Conservation (phyloP, 306 rosid genomes). For the Pyrus betulifolia region DNA sequence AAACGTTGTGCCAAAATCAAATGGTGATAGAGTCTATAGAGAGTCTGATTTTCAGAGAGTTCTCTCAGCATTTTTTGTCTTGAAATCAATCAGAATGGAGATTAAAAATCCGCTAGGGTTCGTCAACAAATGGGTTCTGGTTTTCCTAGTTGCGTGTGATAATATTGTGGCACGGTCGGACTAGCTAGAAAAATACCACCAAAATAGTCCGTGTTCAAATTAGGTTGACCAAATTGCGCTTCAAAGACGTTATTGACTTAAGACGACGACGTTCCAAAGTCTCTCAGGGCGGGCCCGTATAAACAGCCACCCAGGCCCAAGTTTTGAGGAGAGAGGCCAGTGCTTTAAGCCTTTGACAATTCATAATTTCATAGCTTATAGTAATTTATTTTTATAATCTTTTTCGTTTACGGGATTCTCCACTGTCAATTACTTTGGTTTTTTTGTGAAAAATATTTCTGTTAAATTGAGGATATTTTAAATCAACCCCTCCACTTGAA, state of each 20-base stretch:
- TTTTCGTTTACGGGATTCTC: no score
- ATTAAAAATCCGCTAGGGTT: background rate
- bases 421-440: no score
- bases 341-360: no score
- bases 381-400: no score
- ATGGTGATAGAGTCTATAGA: no score
- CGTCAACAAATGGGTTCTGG: background rate
- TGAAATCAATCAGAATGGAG: background rate
- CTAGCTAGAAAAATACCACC: background rate
- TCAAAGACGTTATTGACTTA: no score
- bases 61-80: no score
- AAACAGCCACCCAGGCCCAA: background rate
- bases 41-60: rapidly evolving
- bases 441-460: no score
- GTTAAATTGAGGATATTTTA: no score
- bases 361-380: no score
- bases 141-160: background rate
- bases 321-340: background rate
- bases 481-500: no score
- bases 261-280: background rate
- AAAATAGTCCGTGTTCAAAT: background rate
- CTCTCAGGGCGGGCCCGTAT: background rate
- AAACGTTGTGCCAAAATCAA: rapidly evolving
- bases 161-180: background rate
- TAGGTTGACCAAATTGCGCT: background rate